Evolutionary conservation across 257 asterid species (phyloP).

Genomic region (Eucommia ulmoides): DNA sequence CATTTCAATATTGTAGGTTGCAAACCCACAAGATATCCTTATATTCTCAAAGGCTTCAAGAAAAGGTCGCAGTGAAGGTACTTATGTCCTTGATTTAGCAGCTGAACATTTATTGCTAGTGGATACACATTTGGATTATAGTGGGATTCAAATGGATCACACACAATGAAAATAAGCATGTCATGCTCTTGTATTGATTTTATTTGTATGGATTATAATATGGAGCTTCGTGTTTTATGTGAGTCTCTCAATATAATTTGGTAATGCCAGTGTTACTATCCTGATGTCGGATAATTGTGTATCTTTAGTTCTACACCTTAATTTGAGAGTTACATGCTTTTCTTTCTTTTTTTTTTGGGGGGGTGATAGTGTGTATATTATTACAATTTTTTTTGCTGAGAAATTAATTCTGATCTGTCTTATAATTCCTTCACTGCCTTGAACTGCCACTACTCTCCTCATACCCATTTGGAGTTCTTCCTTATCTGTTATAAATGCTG

Average conservation of each 20-base stretch:
- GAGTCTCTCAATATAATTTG: not conserved
- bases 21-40: constrained; percentile 98
- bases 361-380: too few species aligned
- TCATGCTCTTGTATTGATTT: not conserved
- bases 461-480: too few species aligned
- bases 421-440: too few species aligned
- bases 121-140: not conserved
- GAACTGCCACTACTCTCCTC: too few species aligned
- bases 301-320: not conserved
- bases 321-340: too few species aligned
- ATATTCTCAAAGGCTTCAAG: constrained; percentile 88
- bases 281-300: not conserved
- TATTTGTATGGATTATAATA: not conserved
- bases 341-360: too few species aligned
- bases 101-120: not conserved
- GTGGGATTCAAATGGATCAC: not conserved
- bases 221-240: not conserved
- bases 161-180: too few species aligned
- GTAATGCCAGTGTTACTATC: not conserved
- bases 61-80: constrained; percentile 52
- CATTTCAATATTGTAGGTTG: constrained; percentile 51
- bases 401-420: too few species aligned
- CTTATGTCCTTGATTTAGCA: constrained; percentile 8
- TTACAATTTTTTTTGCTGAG: too few species aligned
- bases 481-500: too few species aligned